Conservation (phyloP, 2,329 filamentous ascomycete species). For the Diaporthe capsici region DNA sequence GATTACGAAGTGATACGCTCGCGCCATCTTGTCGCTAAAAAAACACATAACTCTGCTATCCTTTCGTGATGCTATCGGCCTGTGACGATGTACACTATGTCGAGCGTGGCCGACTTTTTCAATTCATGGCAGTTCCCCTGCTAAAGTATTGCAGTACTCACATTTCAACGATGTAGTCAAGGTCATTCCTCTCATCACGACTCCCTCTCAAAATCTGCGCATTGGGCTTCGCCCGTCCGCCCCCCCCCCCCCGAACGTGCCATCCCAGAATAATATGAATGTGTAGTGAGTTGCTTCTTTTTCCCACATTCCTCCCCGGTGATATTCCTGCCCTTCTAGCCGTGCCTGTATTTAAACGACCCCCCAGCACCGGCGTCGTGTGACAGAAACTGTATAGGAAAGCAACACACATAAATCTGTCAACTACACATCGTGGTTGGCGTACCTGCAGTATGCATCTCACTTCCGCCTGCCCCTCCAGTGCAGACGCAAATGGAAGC, state of each 20-base stretch:
- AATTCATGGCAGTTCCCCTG: background rate
- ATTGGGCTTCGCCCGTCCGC: background rate
- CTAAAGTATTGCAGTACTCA: background rate
- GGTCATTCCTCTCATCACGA: background rate
- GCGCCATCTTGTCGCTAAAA: background rate
- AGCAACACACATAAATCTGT: background rate
- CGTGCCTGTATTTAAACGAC: background rate
- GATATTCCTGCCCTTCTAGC: too few species aligned
- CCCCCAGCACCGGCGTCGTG: too few species aligned
- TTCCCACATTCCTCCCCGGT: background rate
- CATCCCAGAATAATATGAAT: background rate
- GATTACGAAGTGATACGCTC: slow-evolving; percentile 27
- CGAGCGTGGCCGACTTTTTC: background rate
- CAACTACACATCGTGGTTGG: background rate
- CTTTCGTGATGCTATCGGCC: background rate
- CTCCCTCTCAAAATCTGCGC: background rate
- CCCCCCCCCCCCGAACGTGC: background rate
- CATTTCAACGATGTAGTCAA: background rate
- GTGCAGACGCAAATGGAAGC: background rate
- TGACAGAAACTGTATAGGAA: background rate
- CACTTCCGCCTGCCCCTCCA: background rate
- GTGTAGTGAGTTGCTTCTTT: too few species aligned
- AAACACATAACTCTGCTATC: background rate
- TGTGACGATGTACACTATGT: background rate
- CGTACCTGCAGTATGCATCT: background rate